Evolutionary conservation across 106 monocot species (phyloP).

Genomic region (Agapanthus africanus): DNA sequence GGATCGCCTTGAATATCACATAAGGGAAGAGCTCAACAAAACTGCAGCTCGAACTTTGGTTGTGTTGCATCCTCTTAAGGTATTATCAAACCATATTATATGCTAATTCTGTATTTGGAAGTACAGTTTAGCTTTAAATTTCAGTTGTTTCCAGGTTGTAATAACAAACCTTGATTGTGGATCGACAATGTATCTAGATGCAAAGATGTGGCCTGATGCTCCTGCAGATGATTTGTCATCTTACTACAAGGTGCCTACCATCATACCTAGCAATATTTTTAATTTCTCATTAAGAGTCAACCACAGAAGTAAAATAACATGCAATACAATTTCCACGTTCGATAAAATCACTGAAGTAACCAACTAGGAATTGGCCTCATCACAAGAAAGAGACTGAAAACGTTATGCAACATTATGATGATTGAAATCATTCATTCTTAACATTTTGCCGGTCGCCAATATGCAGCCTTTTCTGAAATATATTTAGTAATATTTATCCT

Average conservation of each 20-base stretch:
- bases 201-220: slow-evolving; percentile 92
- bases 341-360: not conserved
- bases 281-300: not conserved
- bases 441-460: too few relatives aligned
- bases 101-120: too few relatives aligned
- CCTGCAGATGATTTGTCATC: slow-evolving; percentile 53
- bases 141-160: too few relatives aligned
- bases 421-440: too few relatives aligned
- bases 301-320: not conserved
- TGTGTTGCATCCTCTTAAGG: slow-evolving; percentile 89
- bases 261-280: not conserved
- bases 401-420: too few relatives aligned
- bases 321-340: not conserved
- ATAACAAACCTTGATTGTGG: slow-evolving; percentile 76
- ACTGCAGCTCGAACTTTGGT: slow-evolving; percentile 72
- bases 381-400: too few relatives aligned
- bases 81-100: too few relatives aligned
- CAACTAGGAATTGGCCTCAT: too few relatives aligned
- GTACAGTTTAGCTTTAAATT: too few relatives aligned
- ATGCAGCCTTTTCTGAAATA: too few relatives aligned
- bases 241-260: slow-evolving; percentile 59
- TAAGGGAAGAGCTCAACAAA: slow-evolving; percentile 89
- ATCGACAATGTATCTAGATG: slow-evolving; percentile 60
- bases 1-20: slow-evolving; percentile 84
- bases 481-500: too few relatives aligned